These are phyloP conservation scores for Ceratocystis papillata DNA, from an alignment of 2,329 filamentous ascomycete genomes.

Conservation along the genomic window DNA sequence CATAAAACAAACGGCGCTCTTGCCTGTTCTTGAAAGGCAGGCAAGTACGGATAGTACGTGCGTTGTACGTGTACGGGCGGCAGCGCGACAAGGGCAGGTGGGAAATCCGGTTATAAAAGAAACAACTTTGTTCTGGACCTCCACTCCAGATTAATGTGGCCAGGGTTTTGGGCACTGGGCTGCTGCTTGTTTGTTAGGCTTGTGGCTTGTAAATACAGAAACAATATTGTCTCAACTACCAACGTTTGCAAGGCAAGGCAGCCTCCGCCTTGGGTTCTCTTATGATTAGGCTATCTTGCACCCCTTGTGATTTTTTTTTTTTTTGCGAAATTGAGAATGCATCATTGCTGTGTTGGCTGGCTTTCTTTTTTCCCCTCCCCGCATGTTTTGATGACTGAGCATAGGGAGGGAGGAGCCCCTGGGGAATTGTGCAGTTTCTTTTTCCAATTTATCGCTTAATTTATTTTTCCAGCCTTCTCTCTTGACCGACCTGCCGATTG, in stretches of 20 bases:
- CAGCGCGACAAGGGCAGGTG: background rate
- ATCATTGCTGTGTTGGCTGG: background rate
- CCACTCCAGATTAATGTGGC: background rate
- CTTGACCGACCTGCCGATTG: background rate
- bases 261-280: background rate
- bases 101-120: constrained; percentile 2
- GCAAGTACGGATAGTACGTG: background rate
- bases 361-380: background rate
- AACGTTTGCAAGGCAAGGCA: background rate
- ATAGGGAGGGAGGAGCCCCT: background rate
- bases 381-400: background rate
- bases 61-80: background rate
- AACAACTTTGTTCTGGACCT: constrained; percentile 13
- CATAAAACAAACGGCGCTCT: background rate
- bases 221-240: background rate
- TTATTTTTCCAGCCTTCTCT: constrained; percentile 2
- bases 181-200: background rate
- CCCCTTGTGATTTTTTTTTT: background rate
- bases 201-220: background rate
- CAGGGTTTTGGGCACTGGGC: background rate
- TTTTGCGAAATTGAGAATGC: background rate
- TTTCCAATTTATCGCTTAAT: background rate
- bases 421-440: background rate
- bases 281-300: too few species aligned
- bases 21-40: background rate